A percentile compares a stretch with the other conserved stretches of the same genome.
Conservation (phyloP, 768 basidiomycete genomes). For the Amanita phalloides region DNA sequence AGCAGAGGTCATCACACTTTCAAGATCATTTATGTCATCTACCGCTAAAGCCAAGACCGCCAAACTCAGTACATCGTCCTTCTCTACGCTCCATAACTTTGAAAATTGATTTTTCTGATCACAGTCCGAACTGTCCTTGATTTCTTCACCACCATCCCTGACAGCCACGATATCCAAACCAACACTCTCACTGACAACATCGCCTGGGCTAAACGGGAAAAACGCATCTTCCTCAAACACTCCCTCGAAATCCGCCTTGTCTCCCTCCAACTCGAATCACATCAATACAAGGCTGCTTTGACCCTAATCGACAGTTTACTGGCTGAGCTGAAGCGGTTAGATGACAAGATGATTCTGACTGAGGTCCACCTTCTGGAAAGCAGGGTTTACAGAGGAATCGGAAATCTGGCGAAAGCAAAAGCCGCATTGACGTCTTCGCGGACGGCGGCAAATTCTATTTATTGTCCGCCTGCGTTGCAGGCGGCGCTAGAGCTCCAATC, state of each 20-base stretch:
- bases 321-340: conserved; percentile 83
- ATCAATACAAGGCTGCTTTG: conserved; percentile 71
- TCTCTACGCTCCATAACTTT: background rate
- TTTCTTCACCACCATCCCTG: conserved; percentile 73
- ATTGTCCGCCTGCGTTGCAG: conserved; percentile 49
- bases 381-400: conserved; percentile 79
- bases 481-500: conserved; percentile 41
- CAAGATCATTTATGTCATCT: conserved; percentile 81
- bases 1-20: conserved; percentile 77
- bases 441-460: conserved; percentile 92
- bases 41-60: conserved; percentile 97
- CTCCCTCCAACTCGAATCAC: conserved; percentile 68
- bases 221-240: conserved; percentile 93
- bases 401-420: conserved; percentile 87
- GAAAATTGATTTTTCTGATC: background rate
- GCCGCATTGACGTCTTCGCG: conserved; percentile 84
- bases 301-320: conserved; percentile 78
- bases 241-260: conserved; percentile 85
- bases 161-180: conserved; percentile 69
- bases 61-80: conserved; percentile 63
- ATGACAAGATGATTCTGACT: conserved; percentile 97
- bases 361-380: conserved; percentile 95
- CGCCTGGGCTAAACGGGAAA: conserved; percentile 84
- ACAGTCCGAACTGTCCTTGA: conserved; percentile 89
- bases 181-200: conserved; percentile 84